phyloP scores from a whole-genome alignment of 179 eudicot genomes.

The Nepenthes alata region DNA sequence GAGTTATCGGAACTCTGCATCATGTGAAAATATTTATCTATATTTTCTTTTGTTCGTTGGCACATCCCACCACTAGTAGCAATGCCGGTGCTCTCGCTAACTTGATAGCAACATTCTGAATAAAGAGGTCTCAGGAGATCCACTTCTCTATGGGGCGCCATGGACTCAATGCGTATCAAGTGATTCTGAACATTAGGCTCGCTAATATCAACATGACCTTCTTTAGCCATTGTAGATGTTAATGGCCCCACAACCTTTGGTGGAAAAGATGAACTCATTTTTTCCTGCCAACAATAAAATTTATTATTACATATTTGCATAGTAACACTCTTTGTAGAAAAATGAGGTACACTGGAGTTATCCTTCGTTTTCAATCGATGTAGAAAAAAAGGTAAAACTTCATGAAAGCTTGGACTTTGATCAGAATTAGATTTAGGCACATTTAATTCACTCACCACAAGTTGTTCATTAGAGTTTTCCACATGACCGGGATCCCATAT shows the following conservation, averaged over 20 bases:
- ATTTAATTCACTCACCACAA: too few relatives aligned
- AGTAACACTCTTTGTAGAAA: too few relatives aligned
- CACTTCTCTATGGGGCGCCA: slow-evolving; percentile 15
- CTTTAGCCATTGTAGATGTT: slow-evolving; percentile 11
- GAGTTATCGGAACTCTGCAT: too few relatives aligned
- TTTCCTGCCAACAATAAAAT: slow-evolving; percentile 41
- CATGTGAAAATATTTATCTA: too few relatives aligned
- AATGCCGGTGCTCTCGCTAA: slow-evolving; percentile 15
- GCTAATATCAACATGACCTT: slow-evolving; percentile 16
- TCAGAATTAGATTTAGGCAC: too few relatives aligned
- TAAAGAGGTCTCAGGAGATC: slow-evolving; percentile 20
- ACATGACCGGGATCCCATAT: too few relatives aligned
- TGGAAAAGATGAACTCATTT: slow-evolving; percentile 31
- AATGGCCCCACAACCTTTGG: slow-evolving; percentile 25
- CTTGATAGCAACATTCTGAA: slow-evolving; percentile 18
- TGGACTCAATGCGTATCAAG: slow-evolving; percentile 26
- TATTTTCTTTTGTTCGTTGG: background rate
- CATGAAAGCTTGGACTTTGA: too few relatives aligned
- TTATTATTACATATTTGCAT: too few relatives aligned
- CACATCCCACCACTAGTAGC: slow-evolving; percentile 5
- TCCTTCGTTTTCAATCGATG: too few relatives aligned
- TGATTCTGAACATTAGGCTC: slow-evolving; percentile 20
- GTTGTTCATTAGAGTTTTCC: too few relatives aligned
- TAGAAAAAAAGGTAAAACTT: too few relatives aligned
- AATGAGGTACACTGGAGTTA: too few relatives aligned